phyloP scores from a whole-genome alignment of 257 asterid species.

The Solanum piurae region DNA sequence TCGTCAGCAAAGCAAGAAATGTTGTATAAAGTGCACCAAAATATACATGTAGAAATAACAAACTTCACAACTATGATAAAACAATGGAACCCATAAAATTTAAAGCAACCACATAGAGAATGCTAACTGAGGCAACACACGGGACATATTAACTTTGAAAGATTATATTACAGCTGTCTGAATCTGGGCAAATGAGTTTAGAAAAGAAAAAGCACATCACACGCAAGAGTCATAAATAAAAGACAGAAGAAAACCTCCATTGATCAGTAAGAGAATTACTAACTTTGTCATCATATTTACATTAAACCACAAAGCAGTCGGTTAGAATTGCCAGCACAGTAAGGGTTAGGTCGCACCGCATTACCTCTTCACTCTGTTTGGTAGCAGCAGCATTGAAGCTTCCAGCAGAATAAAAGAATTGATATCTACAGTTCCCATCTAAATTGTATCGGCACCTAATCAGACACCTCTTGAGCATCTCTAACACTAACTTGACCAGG shows the following conservation, averaged over 20 bases:
- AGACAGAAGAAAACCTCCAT: slow-evolving; percentile 17
- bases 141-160: background rate
- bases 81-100: background rate
- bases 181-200: slow-evolving; percentile 27
- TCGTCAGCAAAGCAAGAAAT: background rate
- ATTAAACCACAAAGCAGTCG: slow-evolving; percentile 26
- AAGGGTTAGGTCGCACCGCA: slow-evolving; percentile 11
- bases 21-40: background rate
- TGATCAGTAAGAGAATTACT: slow-evolving; percentile 29
- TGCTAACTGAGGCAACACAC: background rate
- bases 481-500: slow-evolving; percentile 13
- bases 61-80: background rate
- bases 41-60: background rate
- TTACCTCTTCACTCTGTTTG: slow-evolving; percentile 23
- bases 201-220: slow-evolving; percentile 18
- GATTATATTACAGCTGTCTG: slow-evolving; percentile 36
- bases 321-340: slow-evolving; percentile 31
- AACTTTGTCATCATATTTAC: slow-evolving; percentile 44
- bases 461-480: slow-evolving; percentile 32
- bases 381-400: slow-evolving; percentile 27
- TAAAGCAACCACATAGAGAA: background rate
- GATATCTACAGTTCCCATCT: slow-evolving; percentile 22
- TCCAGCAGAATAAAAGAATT: slow-evolving; percentile 28
- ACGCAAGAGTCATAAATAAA: slow-evolving; percentile 27
- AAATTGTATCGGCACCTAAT: slow-evolving; percentile 16